Base-by-base conservation (phyloP, 1,139 yeast genomes). In the Lodderomyces oxycetoniae region DNA sequence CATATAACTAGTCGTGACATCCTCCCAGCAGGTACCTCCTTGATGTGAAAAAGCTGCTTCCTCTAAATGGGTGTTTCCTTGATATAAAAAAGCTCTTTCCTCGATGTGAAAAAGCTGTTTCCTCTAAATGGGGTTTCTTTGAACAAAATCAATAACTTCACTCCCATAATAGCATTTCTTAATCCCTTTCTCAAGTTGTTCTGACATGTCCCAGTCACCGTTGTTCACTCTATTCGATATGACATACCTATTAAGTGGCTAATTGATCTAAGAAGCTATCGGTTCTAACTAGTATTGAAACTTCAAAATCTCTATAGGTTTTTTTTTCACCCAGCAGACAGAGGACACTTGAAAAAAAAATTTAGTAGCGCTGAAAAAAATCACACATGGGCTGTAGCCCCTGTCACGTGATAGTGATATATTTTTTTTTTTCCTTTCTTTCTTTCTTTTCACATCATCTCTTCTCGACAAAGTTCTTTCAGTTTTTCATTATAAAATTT, bases 221-320 rank as follows among this genome's bases (percentile, higher is more conserved):
- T 7, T 19, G 22, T 7, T 19, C 10, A 10, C 7, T 19, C 7
- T 7, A 19, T 19, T n/a, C n/a, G n/a, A n/a, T n/a, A n/a, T n/a
- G n/a, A 38, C 42, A 38, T 38, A 38, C 42, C 34, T 36, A 36
- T 38, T 38, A 26, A 28, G 25, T 33, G 28, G 41, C 26, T 35
- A 36, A 28, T 33, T 35, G 20, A 27, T 26, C 31, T 29, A 38
- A 31, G 34, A 32, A 33, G 27, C 29, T 28, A 19, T 19, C 22
- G 10, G 9, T 19, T 19, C 9, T 27, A 25, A 26, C 28, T 28
- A 30, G 27, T 25, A 27, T 24, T 31, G 29, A 37, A 29, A 29
- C 37, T 36, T 34, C 40, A 37, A 26, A 23, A 27, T 26, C 20
- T 36, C 31, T 35, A 20, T 35, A 34, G 30, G 28, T 31, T 32